Percentiles rank a stretch among this genome's conserved stretches.
Conservation (phyloP, 495 filamentous ascomycete species). For the Elaphomyces granulatus region DNA sequence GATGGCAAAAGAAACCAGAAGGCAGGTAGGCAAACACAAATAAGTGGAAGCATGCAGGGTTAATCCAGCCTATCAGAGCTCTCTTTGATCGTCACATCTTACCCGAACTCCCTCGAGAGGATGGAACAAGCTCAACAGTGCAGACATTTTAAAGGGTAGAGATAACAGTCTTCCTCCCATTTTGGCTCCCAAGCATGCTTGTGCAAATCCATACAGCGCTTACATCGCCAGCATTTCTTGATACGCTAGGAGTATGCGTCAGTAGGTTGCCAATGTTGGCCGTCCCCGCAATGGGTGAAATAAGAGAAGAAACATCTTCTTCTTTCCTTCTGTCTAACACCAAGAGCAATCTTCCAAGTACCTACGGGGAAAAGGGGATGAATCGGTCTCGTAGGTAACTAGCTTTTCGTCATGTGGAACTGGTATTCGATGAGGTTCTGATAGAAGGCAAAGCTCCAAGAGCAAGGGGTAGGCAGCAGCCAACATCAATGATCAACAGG, state of each 20-base stretch:
- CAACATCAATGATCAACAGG: too few relatives aligned
- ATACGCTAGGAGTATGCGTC: constrained; percentile 22
- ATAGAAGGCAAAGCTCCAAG: too few relatives aligned
- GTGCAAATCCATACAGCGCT: background rate
- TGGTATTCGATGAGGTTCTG: too few relatives aligned
- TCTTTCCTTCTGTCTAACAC: too few relatives aligned
- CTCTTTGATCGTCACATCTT: constrained; percentile 32
- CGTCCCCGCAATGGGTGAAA: too few relatives aligned
- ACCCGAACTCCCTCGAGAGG: constrained; percentile 7
- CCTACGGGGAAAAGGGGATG: constrained; percentile 1
- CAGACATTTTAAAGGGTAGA: background rate
- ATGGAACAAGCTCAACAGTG: background rate
- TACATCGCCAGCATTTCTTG: background rate
- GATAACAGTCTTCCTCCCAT: background rate
- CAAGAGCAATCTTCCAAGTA: background rate
- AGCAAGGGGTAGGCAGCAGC: too few relatives aligned
- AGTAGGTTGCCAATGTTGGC: background rate
- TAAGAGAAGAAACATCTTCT: too few relatives aligned
- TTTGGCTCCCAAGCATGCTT: background rate
- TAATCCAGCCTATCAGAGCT: constrained; percentile 33
- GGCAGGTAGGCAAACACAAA: too few relatives aligned
- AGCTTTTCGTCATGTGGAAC: too few relatives aligned
- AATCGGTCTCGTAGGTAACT: too few relatives aligned
- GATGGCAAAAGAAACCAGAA: too few relatives aligned
- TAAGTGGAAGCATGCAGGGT: too few relatives aligned